Conservation (phyloP, 805 yeast genomes). For the Kluyveromyces starmeri region DNA sequence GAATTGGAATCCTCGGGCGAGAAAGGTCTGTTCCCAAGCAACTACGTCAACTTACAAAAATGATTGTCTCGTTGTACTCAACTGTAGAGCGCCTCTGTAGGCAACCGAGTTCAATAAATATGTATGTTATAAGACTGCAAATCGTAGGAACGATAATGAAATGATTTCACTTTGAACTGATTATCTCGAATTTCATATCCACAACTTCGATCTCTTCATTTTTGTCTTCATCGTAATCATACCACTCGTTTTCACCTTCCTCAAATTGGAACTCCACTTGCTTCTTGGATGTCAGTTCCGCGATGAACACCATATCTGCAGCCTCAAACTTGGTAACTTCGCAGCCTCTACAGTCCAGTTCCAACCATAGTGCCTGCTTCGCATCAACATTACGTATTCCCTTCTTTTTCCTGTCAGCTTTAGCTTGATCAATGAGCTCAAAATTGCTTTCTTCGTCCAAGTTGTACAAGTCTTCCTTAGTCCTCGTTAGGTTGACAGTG, state of each 20-base stretch:
- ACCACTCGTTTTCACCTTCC: slow-evolving; percentile 79
- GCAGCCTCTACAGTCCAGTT: slow-evolving; percentile 80
- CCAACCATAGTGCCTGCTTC: slow-evolving; percentile 37
- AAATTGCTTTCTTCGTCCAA: slow-evolving; percentile 10
- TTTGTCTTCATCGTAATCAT: slow-evolving; percentile 85
- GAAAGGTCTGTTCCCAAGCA: slow-evolving; percentile 83
- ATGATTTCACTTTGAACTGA: no score
- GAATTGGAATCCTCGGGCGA: slow-evolving; percentile 55
- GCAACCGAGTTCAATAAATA: no score
- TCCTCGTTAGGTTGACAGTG: slow-evolving; percentile 18
- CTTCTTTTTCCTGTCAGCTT: slow-evolving; percentile 22
- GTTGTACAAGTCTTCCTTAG: slow-evolving; percentile 21
- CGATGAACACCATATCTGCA: slow-evolving; percentile 25
- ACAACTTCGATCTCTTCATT: slow-evolving; percentile 73
- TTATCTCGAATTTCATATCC: slow-evolving; percentile 60
- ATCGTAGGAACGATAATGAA: no score
- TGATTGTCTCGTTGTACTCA: no score
- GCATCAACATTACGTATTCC: slow-evolving; percentile 16
- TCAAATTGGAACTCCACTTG: slow-evolving; percentile 36
- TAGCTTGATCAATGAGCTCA: slow-evolving; percentile 11
- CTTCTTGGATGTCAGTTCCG: slow-evolving; percentile 18
- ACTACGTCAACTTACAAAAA: slow-evolving; percentile 45
- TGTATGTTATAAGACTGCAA: no score
- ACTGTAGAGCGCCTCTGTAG: no score
- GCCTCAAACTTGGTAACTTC: slow-evolving; percentile 64